Evolutionary conservation across 768 basidiomycete genomes (phyloP).

Genomic region (Termitomyces sp.): DNA sequence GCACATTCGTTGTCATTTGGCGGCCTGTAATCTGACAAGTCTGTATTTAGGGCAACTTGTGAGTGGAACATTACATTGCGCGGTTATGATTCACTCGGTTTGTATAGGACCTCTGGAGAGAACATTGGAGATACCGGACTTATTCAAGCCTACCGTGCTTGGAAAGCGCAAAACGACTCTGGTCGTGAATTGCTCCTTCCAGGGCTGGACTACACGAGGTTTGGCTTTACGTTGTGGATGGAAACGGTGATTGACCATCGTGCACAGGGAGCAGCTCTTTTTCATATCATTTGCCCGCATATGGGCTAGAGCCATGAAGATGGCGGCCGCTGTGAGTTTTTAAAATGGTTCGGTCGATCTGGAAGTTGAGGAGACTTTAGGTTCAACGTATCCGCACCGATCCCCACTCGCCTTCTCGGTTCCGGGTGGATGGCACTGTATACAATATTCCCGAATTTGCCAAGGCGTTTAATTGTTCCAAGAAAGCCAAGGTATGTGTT

Average conservation of each 20-base stretch:
- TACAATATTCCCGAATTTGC: slow-evolving; percentile 88
- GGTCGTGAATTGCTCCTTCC: slow-evolving; percentile 75
- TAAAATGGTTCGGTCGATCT: not conserved
- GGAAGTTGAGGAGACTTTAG: slow-evolving; percentile 23
- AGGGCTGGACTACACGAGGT: slow-evolving; percentile 74
- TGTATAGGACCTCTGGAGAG: slow-evolving; percentile 76
- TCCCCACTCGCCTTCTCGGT: slow-evolving; percentile 79
- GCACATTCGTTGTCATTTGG: slow-evolving; percentile 15
- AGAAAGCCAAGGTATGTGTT: slow-evolving; percentile 59
- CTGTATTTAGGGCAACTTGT: slow-evolving; percentile 64
- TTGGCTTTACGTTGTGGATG: slow-evolving; percentile 3
- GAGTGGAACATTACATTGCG: slow-evolving; percentile 14
- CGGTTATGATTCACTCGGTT: slow-evolving; percentile 4
- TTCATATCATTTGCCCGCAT: slow-evolving; percentile 86
- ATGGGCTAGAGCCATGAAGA: slow-evolving; percentile 82
- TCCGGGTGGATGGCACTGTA: slow-evolving; percentile 82
- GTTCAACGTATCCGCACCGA: slow-evolving; percentile 80
- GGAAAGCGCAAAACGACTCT: slow-evolving; percentile 69
- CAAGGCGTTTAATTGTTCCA: slow-evolving; percentile 76
- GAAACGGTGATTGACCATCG: slow-evolving; percentile 1
- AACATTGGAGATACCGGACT: slow-evolving; percentile 86
- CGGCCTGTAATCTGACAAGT: not conserved
- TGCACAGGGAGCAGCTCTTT: slow-evolving; percentile 80
- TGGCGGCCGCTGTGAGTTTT: slow-evolving; percentile 62
- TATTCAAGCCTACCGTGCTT: slow-evolving; percentile 86